Conservation (phyloP, 176 grass and related monocot genomes). For the Carex myosuroides region DNA sequence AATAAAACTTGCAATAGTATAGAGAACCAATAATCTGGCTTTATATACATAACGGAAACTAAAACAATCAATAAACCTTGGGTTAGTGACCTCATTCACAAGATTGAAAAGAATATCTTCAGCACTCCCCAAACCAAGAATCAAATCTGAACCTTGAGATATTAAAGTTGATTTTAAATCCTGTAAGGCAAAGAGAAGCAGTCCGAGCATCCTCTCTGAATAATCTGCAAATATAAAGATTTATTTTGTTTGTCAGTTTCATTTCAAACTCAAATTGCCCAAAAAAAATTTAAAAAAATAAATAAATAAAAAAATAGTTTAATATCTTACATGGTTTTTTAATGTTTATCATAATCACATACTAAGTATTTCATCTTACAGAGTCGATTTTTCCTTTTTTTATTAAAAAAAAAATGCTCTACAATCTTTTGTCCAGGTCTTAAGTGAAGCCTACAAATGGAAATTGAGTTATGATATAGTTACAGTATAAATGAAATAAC, state of each 20-base stretch:
- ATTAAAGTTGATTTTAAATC: constrained; percentile 64
- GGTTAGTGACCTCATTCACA: constrained; percentile 70
- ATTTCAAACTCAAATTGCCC: not conserved
- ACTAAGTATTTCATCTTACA: not conserved
- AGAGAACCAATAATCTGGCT: not conserved
- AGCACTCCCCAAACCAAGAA: constrained; percentile 62
- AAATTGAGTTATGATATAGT: not conserved
- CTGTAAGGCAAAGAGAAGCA: constrained; percentile 71
- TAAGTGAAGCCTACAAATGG: not conserved
- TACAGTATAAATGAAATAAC: constrained; percentile 25
- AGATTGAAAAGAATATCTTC: constrained; percentile 72
- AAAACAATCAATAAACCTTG: constrained; percentile 49
- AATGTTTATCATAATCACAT: not conserved
- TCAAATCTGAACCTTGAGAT: constrained; percentile 73
- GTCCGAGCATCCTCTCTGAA: constrained; percentile 70
- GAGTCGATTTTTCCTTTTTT: not conserved
- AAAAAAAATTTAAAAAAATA: not conserved
- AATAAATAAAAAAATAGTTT: not conserved
- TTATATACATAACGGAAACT: not conserved
- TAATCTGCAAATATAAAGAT: constrained; percentile 45
- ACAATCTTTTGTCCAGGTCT: not conserved
- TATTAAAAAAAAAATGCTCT: not conserved
- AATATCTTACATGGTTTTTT: not conserved
- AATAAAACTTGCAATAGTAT: not conserved
- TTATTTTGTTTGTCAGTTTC: not conserved